Base-by-base conservation (phyloP, 192 early-diverging fungal species). In the Podila epicladia region DNA sequence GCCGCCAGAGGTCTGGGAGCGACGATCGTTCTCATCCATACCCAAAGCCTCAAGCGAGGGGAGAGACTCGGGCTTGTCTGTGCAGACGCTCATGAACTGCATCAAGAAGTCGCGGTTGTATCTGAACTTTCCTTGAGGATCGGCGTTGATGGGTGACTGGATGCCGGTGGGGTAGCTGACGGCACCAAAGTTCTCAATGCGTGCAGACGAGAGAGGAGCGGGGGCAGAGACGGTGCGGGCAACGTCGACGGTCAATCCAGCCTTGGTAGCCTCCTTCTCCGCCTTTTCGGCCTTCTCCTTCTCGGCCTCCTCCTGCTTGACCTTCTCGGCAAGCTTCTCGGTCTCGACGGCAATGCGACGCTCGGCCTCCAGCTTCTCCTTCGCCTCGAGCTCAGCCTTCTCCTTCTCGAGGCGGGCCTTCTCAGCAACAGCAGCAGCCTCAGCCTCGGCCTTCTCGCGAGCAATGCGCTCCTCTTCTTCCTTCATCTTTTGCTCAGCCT, bases 21-120 rank as follows among this genome's bases (percentile, higher is more conserved):
- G 53, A 24, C 85, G 85, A 49, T 89, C 74, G 31, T 72, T 29
- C 22, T 76, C 84, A 28, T 87, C 84, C 17, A 55, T 55, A 7
- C 82, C 87, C 76, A 90, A 72, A 53, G 78, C 83, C 35, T 88
- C 85, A 59, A 90, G 82, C 19, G 82, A 71, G 3, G 87, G 84
- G 13, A 90, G 72, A 37, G 90, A 87, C 4, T 86, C 71, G 20
- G 92, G 92, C 64, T 89, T 84, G 45, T 93, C 87, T 29, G 78
- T 85, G 83, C 91, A 91, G 58, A 93, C 77, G 9, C 72, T 70
- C 65, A 83, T 87, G 85, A 95, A 96, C 72, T 91, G 91, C 85
- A 94, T 88, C 77, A 97, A 85, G 80, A 97, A 97, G 67, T 84
- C 90, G 41, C 87, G 86, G 50, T 89, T 86, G 70, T 95, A 96